Conservation (phyloP, 2,329 filamentous ascomycete genomes). For the Aspergillaceae sp. region DNA sequence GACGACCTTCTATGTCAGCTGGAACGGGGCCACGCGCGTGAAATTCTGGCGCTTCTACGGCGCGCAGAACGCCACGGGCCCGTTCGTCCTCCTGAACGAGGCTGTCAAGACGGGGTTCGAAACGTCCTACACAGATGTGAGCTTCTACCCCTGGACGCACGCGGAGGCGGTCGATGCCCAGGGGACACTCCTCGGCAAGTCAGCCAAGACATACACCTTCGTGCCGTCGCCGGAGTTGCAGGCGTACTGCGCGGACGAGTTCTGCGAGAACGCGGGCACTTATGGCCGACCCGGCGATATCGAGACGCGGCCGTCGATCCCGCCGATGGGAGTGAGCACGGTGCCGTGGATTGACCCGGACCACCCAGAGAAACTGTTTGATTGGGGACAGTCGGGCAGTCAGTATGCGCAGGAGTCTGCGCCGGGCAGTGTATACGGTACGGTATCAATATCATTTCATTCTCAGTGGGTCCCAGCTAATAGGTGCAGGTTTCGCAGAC, state of each 20-base stretch:
- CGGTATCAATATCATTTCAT: neutral
- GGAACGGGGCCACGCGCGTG: conserved; percentile 35
- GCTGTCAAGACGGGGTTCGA: conserved; percentile 32
- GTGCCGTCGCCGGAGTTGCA: conserved; percentile 27
- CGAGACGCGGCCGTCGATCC: conserved; percentile 18
- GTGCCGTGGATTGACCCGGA: conserved; percentile 26
- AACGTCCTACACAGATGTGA: conserved; percentile 23
- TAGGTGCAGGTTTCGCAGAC: neutral
- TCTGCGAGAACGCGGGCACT: conserved; percentile 20
- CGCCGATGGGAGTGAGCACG: conserved; percentile 22
- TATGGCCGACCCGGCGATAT: conserved; percentile 24
- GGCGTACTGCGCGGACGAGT: conserved; percentile 21
- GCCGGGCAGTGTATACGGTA: neutral
- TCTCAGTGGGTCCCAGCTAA: neutral
- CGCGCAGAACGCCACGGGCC: conserved; percentile 20
- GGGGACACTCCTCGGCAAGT: conserved; percentile 25
- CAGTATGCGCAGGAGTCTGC: conserved; percentile 2
- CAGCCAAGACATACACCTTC: conserved; percentile 28
- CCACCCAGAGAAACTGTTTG: conserved; percentile 14
- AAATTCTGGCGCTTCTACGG: conserved; percentile 29
- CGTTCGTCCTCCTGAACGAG: conserved; percentile 22
- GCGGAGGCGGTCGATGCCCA: conserved; percentile 28
- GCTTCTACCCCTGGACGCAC: conserved; percentile 25
- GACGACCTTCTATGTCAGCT: conserved; percentile 31
- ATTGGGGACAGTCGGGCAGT: conserved; percentile 7